Evolutionary conservation across 306 rosid genomes (phyloP).

Genomic region (Lathyrus aphaca): DNA sequence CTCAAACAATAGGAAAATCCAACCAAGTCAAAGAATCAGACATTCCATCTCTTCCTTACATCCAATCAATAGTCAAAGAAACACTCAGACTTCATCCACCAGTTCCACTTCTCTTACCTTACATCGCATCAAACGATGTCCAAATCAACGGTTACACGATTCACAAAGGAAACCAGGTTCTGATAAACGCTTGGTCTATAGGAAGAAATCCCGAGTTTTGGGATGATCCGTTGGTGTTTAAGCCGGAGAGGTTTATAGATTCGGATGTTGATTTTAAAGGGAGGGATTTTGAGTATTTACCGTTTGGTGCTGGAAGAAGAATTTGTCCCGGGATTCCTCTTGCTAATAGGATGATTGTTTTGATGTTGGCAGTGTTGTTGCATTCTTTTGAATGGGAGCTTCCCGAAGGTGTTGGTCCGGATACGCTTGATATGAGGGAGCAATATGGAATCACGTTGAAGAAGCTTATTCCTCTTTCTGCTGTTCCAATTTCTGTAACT

Average conservation of each 20-base stretch:
- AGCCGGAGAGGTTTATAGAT: constrained; percentile 55
- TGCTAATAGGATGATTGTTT: constrained; percentile 57
- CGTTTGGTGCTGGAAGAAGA: constrained; percentile 69
- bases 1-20: constrained; percentile 36
- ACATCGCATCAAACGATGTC: constrained; percentile 49
- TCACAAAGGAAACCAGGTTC: constrained; percentile 49
- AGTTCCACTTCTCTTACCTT: constrained; percentile 63
- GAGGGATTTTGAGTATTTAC: constrained; percentile 55
- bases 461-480: constrained; percentile 57
- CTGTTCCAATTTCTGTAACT: constrained; percentile 37
- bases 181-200: constrained; percentile 64
- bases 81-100: constrained; percentile 67
- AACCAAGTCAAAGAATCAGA: constrained; percentile 54
- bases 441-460: constrained; percentile 62
- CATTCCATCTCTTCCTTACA: constrained; percentile 50
- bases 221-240: constrained; percentile 46
- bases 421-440: constrained; percentile 57
- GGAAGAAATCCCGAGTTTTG: constrained; percentile 55
- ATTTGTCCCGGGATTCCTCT: constrained; percentile 67
- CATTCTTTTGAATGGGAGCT: constrained; percentile 63
- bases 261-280: constrained; percentile 51
- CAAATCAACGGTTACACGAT: constrained; percentile 46
- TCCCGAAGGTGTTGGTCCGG: constrained; percentile 47
- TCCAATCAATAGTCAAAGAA: constrained; percentile 60
- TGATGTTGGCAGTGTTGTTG: constrained; percentile 51